phyloP scores from a whole-genome alignment of 2,329 filamentous ascomycete genomes.

The Sporothrix pseudoabietina region DNA sequence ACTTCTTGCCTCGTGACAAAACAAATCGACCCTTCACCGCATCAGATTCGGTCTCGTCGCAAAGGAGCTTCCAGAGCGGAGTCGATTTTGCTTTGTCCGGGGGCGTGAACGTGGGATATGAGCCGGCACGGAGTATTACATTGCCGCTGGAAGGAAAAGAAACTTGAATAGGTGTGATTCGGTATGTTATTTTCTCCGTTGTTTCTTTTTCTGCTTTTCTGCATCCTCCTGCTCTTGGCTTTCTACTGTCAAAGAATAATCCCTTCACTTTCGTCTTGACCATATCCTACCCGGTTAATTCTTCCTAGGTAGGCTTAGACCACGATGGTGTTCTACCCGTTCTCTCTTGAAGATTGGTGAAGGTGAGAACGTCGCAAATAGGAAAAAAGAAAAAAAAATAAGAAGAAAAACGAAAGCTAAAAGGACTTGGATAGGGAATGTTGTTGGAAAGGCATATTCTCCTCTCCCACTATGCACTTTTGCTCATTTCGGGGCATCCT shows the following conservation, averaged over 20 bases:
- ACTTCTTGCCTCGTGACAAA: neutral
- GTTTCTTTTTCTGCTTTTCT: slow-evolving; percentile 1
- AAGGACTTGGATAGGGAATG: neutral
- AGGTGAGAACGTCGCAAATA: neutral
- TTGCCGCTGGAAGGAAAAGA: neutral
- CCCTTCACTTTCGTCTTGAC: neutral
- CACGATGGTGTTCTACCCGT: neutral
- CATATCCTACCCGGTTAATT: slow-evolving; percentile 23
- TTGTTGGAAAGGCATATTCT: neutral
- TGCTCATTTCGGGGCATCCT: neutral
- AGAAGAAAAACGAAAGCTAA: neutral
- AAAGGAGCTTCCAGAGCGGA: slow-evolving; percentile 10
- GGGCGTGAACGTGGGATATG: neutral
- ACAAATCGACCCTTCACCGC: slow-evolving; percentile 1
- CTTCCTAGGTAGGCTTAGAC: slow-evolving; percentile 17
- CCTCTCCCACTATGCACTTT: neutral
- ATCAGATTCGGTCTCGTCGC: slow-evolving; percentile 3
- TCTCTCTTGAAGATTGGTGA: slow-evolving; percentile 3
- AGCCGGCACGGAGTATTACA: slow-evolving; percentile 3
- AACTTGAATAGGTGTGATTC: neutral
- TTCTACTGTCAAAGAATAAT: neutral
- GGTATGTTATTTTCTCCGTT: neutral
- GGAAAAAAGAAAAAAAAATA: neutral
- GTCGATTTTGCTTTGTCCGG: neutral
- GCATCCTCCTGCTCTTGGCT: neutral